Base-by-base conservation (phyloP, 768 basidiomycete genomes). In the Suillus variegatus region DNA sequence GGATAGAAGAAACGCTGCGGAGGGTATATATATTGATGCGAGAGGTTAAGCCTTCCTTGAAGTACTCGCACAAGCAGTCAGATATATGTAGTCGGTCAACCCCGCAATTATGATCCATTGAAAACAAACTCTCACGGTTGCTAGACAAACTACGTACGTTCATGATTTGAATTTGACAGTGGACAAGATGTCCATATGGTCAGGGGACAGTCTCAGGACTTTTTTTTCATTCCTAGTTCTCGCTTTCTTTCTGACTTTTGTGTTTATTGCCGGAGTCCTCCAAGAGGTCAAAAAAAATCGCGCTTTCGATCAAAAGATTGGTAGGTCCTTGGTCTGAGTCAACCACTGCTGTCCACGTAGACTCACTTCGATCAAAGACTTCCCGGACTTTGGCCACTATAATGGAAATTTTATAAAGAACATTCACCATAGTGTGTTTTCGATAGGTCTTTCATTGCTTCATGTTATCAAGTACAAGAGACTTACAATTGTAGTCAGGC, bases 311-410 rank as follows among this genome's bases (percentile, higher is more conserved):
- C 67, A 74, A 46, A 66, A 68, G 4, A 35, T 54, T 72, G 52
- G 69, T 74, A 28, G 22, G 57, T 60, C 18, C 16, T 12, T 54
- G 28, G 61, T 2, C 35, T 32, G 18, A 40, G 2, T 38, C 35
- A 22, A 38, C 14, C 35, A 4, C 52, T n/a, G 1, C 16, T 40
- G 10, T 44, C 14, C 16, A 32, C 4, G 36, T 61, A 9, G 16
- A 40, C 66, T 67, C 25, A 62, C 56, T n/a, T 62, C 20, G 6
- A 12, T 28, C 16, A 10, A 60, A 84, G 82, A 75, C 10, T 72
- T 81, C 64, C 86, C 88, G 9, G 86, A 90, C 72, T 88, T 92
- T 65, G 78, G 85, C 62, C 77, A 76, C 43, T 89, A 88, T 69
- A 6, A 25, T 43, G 40, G 40, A 41, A 74, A 71, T 16, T 70